These are phyloP conservation scores for Corchorus capsularis DNA, from an alignment of 345 rosid genomes.

Conservation along the genomic window DNA sequence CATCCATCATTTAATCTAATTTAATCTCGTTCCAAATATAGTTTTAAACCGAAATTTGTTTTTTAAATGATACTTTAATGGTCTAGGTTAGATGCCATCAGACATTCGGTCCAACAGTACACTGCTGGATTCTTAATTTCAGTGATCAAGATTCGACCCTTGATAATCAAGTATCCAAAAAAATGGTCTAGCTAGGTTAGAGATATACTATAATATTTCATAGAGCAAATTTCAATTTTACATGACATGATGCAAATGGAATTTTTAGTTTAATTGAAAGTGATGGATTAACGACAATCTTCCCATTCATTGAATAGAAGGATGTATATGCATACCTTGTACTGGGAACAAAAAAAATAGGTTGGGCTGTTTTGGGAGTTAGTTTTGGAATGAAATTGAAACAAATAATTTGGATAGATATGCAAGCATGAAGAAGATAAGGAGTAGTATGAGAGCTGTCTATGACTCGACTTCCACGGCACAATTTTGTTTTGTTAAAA, in stretches of 20 bases:
- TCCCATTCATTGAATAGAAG: not conserved
- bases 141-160: too few relatives aligned
- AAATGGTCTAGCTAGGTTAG: too few relatives aligned
- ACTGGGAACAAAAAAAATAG: not conserved
- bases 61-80: too few relatives aligned
- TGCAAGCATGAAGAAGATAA: not conserved
- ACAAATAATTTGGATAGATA: not conserved
- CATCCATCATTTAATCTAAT: too few relatives aligned
- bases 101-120: too few relatives aligned
- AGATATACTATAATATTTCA: too few relatives aligned
- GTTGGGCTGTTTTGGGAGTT: not conserved
- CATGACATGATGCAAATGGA: not conserved
- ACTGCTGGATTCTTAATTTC: too few relatives aligned
- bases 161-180: too few relatives aligned
- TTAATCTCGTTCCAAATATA: too few relatives aligned
- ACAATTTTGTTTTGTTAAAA: not conserved
- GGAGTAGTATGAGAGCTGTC: not conserved
- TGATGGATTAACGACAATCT: not conserved
- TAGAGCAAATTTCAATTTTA: too few relatives aligned
- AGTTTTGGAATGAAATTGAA: not conserved
- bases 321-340: not conserved
- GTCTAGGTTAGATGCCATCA: too few relatives aligned
- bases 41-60: too few relatives aligned
- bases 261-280: not conserved
- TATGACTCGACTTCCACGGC: constrained; percentile 14